Evolutionary conservation across 495 filamentous ascomycete species (phyloP).

Genomic region (Evansstolkia leycettana): DNA sequence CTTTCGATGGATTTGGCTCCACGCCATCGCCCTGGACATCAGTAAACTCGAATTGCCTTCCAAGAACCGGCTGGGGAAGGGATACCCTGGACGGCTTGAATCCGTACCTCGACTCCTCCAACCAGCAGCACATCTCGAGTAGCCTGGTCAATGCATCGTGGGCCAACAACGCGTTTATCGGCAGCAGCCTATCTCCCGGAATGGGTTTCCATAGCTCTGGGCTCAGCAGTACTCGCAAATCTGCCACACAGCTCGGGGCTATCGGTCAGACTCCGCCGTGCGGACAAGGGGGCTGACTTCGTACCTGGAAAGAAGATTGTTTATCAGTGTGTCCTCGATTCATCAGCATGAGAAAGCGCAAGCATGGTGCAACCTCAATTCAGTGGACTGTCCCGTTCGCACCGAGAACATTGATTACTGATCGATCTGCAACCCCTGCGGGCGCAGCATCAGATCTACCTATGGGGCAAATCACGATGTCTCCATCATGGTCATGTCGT

Average conservation of each 20-base stretch:
- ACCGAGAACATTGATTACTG: too few species aligned
- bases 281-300: conserved; percentile 35
- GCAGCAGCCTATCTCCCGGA: conserved; percentile 20
- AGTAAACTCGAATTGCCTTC: conserved; percentile 10
- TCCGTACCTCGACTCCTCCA: conserved; percentile 10
- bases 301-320: not conserved
- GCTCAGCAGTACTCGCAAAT: conserved; percentile 17
- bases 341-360: conserved; percentile 1
- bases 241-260: conserved; percentile 25
- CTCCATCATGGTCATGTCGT: too few species aligned
- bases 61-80: conserved; percentile 16
- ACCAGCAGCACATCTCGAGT: conserved; percentile 19
- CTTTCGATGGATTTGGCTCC: conserved; percentile 10
- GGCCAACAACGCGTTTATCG: conserved; percentile 33
- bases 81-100: conserved; percentile 8
- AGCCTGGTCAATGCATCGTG: conserved; percentile 19
- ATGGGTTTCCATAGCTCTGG: conserved; percentile 10
- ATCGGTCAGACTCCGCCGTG: conserved; percentile 35
- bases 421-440: too few species aligned
- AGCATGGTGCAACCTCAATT: too few species aligned
- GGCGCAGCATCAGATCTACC: too few species aligned
- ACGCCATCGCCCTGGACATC: conserved; percentile 16
- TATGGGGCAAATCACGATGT: too few species aligned
- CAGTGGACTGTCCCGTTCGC: too few species aligned
- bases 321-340: conserved; percentile 4